Base-by-base conservation (phyloP, 1,284 basidiomycete species). In the Ganoderma multipileum region DNA sequence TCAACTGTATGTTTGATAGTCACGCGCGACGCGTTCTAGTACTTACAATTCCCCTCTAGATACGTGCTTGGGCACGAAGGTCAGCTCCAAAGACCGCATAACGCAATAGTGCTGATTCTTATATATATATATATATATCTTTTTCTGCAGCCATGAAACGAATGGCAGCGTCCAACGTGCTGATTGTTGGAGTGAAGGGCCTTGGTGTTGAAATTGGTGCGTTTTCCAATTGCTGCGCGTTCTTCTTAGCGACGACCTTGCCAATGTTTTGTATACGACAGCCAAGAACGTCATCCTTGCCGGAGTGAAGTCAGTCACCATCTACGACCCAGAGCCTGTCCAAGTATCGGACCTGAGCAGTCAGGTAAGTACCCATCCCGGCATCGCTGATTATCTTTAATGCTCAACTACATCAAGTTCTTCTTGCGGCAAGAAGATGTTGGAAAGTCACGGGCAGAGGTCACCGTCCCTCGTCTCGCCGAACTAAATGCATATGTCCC, bases 401-500 rank as follows among this genome's bases (percentile, higher is more conserved):
- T 26, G 30, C 67, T 67, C 64, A 73, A 67, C 39, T 8, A 44
- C 64, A 60, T 63, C 16, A 68, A 99, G 94, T 99, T 99, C 84
- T 99, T 99, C 86, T 88, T 99, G 64, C 92, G 96, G 36, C 83
- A 91, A 78, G 89, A 89, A 67, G 98, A 99, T 79, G 78, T 98
- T 63, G 97, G 96, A 68, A 93, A 94, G 77, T 86, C 95, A 36
- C 88, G 98, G 72, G 98, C 95, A 65, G 87, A 90, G 65, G 96
- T 93, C 20, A 95, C 96, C 20, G 88, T 92, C 61, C 91, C 95
- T n/a, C 90, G 98, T 66, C 85, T 99, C 61, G 92, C 97, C 39
- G 98, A 99, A 81, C 86, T 99, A 68, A 99, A 99, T 79, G 88
- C 94, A 18, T 99, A 99, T 79, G 97, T 99, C 2, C 98, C 97